Conservation (phyloP, 352 stramenopile species). For the Lagenidium sp. region DNA sequence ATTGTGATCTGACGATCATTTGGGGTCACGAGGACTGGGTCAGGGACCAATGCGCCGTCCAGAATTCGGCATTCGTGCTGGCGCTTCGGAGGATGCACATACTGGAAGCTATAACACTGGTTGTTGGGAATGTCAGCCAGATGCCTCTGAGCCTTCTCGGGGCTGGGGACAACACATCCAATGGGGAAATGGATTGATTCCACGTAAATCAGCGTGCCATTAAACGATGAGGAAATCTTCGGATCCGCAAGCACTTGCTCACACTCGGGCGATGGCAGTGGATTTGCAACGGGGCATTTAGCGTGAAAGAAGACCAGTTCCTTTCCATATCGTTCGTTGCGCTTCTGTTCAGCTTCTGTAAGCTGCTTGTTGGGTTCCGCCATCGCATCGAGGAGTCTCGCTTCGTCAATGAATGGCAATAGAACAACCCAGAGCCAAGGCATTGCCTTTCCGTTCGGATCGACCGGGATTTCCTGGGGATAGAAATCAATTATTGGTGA, state of each 20-base stretch:
- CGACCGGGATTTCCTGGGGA: conserved; percentile 92
- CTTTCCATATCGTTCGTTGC: conserved; percentile 74
- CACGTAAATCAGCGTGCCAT: conserved; percentile 59
- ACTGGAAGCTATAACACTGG: conserved; percentile 83
- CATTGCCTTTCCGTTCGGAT: conserved; percentile 99
- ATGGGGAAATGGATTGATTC: conserved; percentile 73
- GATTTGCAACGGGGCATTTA: conserved; percentile 39
- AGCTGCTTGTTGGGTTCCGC: conserved; percentile 49
- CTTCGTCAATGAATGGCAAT: conserved; percentile 98
- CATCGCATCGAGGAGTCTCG: conserved; percentile 89
- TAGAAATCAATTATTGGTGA: conserved; percentile 98
- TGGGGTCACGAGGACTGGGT: conserved; percentile 35
- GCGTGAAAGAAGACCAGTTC: conserved; percentile 82
- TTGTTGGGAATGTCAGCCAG: conserved; percentile 80
- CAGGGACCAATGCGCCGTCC: conserved; percentile 29
- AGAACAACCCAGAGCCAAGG: conserved; percentile 99
- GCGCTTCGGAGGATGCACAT: conserved; percentile 38
- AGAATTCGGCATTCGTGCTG: conserved; percentile 50
- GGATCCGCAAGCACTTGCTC: conserved; percentile 34
- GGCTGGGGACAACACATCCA: conserved; percentile 61
- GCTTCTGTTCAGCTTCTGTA: conserved; percentile 69
- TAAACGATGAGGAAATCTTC: conserved; percentile 50
- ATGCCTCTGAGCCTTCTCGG: conserved; percentile 59
- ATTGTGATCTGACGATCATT: conserved; percentile 65
- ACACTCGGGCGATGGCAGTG: conserved; percentile 27